Base-by-base conservation (phyloP, 495 filamentous ascomycete genomes). In the Penicillium canariense region DNA sequence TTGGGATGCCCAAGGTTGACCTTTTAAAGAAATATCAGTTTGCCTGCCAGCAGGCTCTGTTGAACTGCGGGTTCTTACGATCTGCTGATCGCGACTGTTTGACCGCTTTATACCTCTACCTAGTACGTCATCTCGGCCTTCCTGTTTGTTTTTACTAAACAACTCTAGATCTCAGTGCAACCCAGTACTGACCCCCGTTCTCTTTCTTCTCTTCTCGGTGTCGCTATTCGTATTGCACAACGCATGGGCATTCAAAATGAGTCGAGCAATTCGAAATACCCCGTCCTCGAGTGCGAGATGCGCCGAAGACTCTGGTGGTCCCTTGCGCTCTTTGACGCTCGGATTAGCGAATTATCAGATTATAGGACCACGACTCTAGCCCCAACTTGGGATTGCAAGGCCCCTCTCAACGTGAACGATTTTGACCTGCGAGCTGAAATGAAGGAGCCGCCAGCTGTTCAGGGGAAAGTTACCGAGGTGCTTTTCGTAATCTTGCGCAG, bases 291-390 rank as follows among this genome's bases (percentile, higher is more conserved):
- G 49, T 76, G 69, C 2, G 82, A 86, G 59, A 77, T 85, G 72
- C 75, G 80, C 48, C 77, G 82, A 43, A 65, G 83, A 32, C 74
- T 86, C 0, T 86, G 81, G 82, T 85, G 82, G 83, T 67, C 81
- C 3, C 67, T 85, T 2, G 60, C 76, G 0, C 44, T 77, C 26
- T 77, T 84, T 34, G 81, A 86, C 51, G 54, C 50, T 50, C 81
- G 82, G 28, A 73, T 81, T 18, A 42, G 74, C 61, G 77, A 81
- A 54, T 58, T 82, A 31, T 46, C 71, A 5, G 62, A 73, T 30
- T 63, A 64, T 40, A 75, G 71, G 53, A 56, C 56, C 7, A 48
- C 63, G 1, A 67, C 56, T 5, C 59, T 83, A 10, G 54, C 60
- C 56, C 82, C 81, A 0, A 79, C 70, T 23, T 85, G 81, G 80